phyloP scores from a whole-genome alignment of 2,329 filamentous ascomycete species.

The Huntiella moniliformis region DNA sequence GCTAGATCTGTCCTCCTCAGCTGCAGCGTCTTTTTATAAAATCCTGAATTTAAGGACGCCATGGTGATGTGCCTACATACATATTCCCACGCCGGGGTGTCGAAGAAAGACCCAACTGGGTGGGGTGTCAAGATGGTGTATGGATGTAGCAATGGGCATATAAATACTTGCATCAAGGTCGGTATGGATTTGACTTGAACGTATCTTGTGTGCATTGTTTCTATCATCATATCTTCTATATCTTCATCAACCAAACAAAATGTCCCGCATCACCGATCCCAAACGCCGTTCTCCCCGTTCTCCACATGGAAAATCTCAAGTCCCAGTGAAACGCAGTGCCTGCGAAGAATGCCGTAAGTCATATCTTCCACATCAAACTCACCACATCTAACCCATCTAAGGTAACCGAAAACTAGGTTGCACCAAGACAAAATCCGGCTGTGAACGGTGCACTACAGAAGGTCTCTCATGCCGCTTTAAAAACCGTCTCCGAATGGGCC shows the following conservation, averaged over 20 bases:
- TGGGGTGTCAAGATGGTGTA: too few species aligned
- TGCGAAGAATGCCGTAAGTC: slow-evolving; percentile 50
- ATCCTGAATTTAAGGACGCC: too few species aligned
- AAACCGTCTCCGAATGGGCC: slow-evolving; percentile 46
- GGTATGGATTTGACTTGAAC: too few species aligned
- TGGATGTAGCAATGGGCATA: too few species aligned
- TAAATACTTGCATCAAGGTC: too few species aligned
- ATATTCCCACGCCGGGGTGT: too few species aligned
- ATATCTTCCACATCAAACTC: background rate
- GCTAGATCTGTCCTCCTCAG: too few species aligned
- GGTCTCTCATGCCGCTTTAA: slow-evolving; percentile 42
- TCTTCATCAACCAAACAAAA: background rate
- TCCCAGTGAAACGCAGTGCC: slow-evolving; percentile 33
- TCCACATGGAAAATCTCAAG: slow-evolving; percentile 5
- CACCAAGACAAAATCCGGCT: slow-evolving; percentile 41
- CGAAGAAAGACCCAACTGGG: too few species aligned
- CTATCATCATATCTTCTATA: too few species aligned
- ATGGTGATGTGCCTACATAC: too few species aligned
- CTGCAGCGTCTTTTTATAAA: too few species aligned
- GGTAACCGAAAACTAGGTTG: slow-evolving; percentile 46
- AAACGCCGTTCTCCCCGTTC: slow-evolving; percentile 11
- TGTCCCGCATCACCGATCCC: background rate
- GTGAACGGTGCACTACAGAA: slow-evolving; percentile 38
- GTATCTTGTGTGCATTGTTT: too few species aligned
- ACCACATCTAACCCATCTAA: slow-evolving; percentile 15